Evolutionary conservation across 2,329 filamentous ascomycete genomes (phyloP), one percentile per base, ranked within the genome.

Genomic region (Monilinia laxa): DNA sequence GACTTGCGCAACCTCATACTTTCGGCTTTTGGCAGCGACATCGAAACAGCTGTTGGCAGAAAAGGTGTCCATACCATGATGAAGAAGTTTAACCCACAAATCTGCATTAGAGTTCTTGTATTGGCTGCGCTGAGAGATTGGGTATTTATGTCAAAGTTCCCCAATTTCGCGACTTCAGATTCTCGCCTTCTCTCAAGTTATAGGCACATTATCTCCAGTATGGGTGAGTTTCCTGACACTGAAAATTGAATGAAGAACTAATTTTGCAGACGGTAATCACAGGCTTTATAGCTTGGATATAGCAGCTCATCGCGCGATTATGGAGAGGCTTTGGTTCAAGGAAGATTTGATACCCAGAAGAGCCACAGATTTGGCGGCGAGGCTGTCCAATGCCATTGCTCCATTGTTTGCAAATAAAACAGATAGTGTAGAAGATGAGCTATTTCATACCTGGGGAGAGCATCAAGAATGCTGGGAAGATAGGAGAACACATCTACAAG

Each of bases 101-200:
- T 56, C 9, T 45, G 63, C 14, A 14, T 70, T 12, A 67, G 60
- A 58, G 20, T 23, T 20, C 47, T 70, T 23, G 45, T 56, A 0
- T 10, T 68, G 7, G 62, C 63, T 40, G 69, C 68, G 3, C 11
- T 70, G 3, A 40, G 58, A 28, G 59, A 70, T 9, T 71, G 67
- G 70, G 67, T 71, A 10, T 71, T 70, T 23, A 42, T 40, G 40
- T 68, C 68, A 4, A 51, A 16, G 1, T 71, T 70, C 49, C 70
- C 68, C 5, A 56, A 58, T n/a, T 64, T 71, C 12, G 49, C 16
- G 7, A 49, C 51, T n/a, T 11, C 49, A 1, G 10, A 65, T 31
- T 2, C 45, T 1, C 51, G 38, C 4, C n/a, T 71, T 18, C 18
- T 71, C 11, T 57, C 49, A 10, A 54, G 31, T n/a, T 71, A 70